Evolutionary conservation across 1,284 basidiomycete genomes (phyloP), one percentile per base, ranked within the genome.

Genomic region (Apiotrichum laibachii): DNA sequence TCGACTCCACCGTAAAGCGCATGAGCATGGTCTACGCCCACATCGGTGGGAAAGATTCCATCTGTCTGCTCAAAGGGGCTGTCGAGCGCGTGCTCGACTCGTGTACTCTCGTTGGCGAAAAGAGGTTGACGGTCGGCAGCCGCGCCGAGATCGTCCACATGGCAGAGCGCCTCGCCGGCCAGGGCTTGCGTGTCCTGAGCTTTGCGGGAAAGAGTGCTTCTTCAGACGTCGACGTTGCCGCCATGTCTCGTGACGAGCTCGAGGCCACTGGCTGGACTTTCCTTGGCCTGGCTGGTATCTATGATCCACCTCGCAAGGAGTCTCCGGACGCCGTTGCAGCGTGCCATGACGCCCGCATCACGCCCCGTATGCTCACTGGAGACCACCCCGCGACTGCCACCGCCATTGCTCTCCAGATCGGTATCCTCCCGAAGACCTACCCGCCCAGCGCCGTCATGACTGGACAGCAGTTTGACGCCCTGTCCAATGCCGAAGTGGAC

Each of bases 271-370:
- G 80, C 31, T 83, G 87, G 68, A 78, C 77, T 7, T 85, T 89
- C 77, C 76, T 85, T 10, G 86, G 84, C 11, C 79, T 88, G 1
- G 84, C 82, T 15, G 87, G 86, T 54, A 85, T 88, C 58, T 86
- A 59, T 65, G 87, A 88, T 69, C 87, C 87, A 16, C 87, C 87
- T 18, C 81, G 87, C 42, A 83, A 83, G 13, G 86, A 88, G 68
- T 84, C 84, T 4, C 77, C 82, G 3, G 82, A 81, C 13, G 85
- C 87, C 22, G 86, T 89, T 0, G 79, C 81, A 49, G 82, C 83
- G 55, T 87, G 84, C 76, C 81, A 84, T 59, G 77, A 81, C 49
- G 87, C 86, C 34, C 84, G 85, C n/a, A 86, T 88, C 67, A 82
- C 83, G 16, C 85, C 86, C 21, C 83, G 85, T 68, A 88, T 88